A percentile compares a stretch with the other conserved stretches of the same genome.
These are phyloP conservation scores for Alternaria sp. DNA, from an alignment of 2,329 filamentous ascomycete genomes.

Conservation along the genomic window DNA sequence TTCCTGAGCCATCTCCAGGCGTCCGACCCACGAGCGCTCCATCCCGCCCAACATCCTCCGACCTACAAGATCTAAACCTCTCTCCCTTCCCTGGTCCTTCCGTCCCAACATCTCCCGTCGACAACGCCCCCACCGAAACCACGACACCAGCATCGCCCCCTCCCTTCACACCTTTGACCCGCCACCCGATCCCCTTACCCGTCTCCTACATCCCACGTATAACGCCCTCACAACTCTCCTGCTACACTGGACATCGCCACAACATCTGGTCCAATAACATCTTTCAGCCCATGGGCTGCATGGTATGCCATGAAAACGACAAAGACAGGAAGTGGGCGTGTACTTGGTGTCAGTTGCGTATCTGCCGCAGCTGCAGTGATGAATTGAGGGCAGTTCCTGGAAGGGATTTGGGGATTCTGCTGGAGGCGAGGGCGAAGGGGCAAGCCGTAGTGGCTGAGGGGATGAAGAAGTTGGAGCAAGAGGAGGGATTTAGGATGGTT, in stretches of 20 bases:
- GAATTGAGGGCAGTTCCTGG: constrained; percentile 32
- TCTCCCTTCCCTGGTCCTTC: constrained; percentile 14
- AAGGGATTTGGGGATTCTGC: constrained; percentile 27
- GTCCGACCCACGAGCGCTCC: constrained; percentile 6
- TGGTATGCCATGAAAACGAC: constrained; percentile 42
- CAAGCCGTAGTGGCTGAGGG: background rate
- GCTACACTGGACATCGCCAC: constrained; percentile 43
- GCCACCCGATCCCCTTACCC: constrained; percentile 21
- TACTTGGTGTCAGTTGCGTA: constrained; percentile 47
- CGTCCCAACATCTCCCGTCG: constrained; percentile 11
- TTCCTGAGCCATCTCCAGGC: constrained; percentile 9
- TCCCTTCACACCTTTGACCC: constrained; percentile 35
- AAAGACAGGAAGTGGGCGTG: constrained; percentile 44
- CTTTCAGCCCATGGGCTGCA: constrained; percentile 47
- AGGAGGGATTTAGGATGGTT: constrained; percentile 9
- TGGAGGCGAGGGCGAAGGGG: constrained; percentile 23
- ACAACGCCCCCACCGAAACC: background rate
- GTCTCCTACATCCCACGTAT: constrained; percentile 37
- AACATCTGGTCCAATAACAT: constrained; percentile 42
- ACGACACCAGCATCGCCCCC: constrained; percentile 5
- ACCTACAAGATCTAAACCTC: constrained; percentile 6
- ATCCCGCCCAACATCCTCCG: constrained; percentile 3
- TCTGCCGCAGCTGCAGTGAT: constrained; percentile 43
- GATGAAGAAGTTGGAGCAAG: background rate
- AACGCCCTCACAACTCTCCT: constrained; percentile 38